Conservation (phyloP, 1,284 basidiomycete genomes). For the Sanghuangporus sanghuang region DNA sequence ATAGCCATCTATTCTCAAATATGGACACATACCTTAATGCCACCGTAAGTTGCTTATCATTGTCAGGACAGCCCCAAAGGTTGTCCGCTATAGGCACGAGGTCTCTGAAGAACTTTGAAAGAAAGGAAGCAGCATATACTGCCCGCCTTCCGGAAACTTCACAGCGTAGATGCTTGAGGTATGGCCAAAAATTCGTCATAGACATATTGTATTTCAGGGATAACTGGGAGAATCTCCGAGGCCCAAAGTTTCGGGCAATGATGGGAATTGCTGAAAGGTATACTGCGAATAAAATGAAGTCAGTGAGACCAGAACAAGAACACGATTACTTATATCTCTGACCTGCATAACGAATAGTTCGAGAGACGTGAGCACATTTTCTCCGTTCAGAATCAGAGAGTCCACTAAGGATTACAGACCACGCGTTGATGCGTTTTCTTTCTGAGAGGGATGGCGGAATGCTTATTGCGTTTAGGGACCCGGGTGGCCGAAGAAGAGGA, state of each 20-base stretch:
- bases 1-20: constrained; percentile 1
- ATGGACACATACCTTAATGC: constrained; percentile 42
- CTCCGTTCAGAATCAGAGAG: constrained; percentile 39
- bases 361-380: constrained; percentile 45
- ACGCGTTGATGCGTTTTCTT: constrained; percentile 45
- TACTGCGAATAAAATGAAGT: constrained; percentile 32
- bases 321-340: constrained; percentile 32
- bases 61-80: constrained; percentile 57
- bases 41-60: constrained; percentile 48
- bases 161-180: constrained; percentile 43
- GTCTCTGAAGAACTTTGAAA: constrained; percentile 33
- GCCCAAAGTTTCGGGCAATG: constrained; percentile 41
- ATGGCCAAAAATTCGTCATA: constrained; percentile 66
- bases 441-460: constrained; percentile 54
- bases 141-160: constrained; percentile 36
- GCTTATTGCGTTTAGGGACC: constrained; percentile 31
- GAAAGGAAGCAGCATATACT: constrained; percentile 44
- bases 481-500: constrained; percentile 13
- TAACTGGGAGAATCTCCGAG: constrained; percentile 39
- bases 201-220: constrained; percentile 34
- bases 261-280: constrained; percentile 53
- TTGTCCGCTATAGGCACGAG: constrained; percentile 34
- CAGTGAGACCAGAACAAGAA: not conserved
- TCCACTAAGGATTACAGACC: constrained; percentile 50
- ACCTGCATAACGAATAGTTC: constrained; percentile 65